Percentiles rank a stretch among this genome's conserved stretches.
phyloP scores from a whole-genome alignment of 192 early-diverging fungal species.

The Mortierella antarctica region DNA sequence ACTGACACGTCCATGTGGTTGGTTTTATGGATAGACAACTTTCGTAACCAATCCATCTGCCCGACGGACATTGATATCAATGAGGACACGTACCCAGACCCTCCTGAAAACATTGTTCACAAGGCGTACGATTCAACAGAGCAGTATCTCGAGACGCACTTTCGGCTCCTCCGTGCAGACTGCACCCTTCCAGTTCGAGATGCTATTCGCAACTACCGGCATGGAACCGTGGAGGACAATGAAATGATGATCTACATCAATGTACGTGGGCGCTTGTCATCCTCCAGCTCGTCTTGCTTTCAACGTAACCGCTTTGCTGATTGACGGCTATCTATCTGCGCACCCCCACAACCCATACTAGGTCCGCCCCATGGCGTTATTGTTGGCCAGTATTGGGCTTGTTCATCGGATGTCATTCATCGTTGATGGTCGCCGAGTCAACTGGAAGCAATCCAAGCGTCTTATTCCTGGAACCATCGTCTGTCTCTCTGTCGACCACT shows the following conservation, averaged over 20 bases:
- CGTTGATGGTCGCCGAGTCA: constrained; percentile 55
- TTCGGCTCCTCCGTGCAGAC: constrained; percentile 63
- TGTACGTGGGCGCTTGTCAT: constrained; percentile 11
- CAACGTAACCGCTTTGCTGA: neutral
- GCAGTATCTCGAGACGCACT: constrained; percentile 64
- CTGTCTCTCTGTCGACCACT: constrained; percentile 61
- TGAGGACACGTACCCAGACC: constrained; percentile 40
- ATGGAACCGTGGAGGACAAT: constrained; percentile 24
- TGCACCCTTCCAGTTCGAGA: constrained; percentile 60
- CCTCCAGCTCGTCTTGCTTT: neutral
- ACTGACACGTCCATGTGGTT: neutral
- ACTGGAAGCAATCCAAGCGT: constrained; percentile 62
- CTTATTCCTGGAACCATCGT: constrained; percentile 66
- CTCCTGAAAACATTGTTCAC: constrained; percentile 59
- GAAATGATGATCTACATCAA: constrained; percentile 37
- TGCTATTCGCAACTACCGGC: constrained; percentile 51
- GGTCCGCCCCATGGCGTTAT: constrained; percentile 57
- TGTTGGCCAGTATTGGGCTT: constrained; percentile 53
- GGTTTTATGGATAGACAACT: constrained; percentile 23
- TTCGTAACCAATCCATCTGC: constrained; percentile 28
- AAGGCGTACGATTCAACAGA: constrained; percentile 57
- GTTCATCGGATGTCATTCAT: constrained; percentile 63
- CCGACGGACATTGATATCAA: constrained; percentile 31
- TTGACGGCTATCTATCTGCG: neutral
- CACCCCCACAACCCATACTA: constrained; percentile 1